phyloP scores from a whole-genome alignment of 148 eudicot species.

The Spergularia bocconei region DNA sequence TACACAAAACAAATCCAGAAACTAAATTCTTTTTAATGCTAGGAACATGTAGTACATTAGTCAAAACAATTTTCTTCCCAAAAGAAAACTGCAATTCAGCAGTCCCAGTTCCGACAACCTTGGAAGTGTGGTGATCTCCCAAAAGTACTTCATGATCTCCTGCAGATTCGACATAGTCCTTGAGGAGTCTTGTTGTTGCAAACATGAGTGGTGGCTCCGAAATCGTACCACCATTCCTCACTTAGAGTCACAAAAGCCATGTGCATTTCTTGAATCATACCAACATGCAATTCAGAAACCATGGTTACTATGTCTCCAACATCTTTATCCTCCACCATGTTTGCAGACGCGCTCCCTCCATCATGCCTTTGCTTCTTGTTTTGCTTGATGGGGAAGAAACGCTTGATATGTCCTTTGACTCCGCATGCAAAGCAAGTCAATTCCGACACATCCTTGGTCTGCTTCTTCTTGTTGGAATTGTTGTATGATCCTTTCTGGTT shows the following conservation, averaged over 20 bases:
- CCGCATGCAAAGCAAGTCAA: neutral
- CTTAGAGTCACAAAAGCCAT: neutral
- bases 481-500: neutral
- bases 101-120: no score
- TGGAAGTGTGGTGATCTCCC: no score
- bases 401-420: neutral
- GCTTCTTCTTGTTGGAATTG: neutral
- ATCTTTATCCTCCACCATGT: neutral
- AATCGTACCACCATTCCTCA: constrained; percentile 21
- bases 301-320: constrained; percentile 7
- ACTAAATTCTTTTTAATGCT: no score
- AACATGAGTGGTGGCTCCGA: constrained; percentile 10
- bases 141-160: no score
- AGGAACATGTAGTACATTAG: no score
- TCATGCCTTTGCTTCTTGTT: no score
- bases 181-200: no score
- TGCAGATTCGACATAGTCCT: no score
- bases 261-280: constrained; percentile 7
- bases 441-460: neutral
- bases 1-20: no score
- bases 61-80: no score
- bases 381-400: neutral
- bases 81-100: no score
- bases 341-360: neutral
- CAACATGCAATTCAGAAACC: constrained; percentile 9